Evolutionary conservation across 495 filamentous ascomycete species (phyloP), one percentile per base, ranked within the genome.

Genomic region (Lasiosphaeria hispida): DNA sequence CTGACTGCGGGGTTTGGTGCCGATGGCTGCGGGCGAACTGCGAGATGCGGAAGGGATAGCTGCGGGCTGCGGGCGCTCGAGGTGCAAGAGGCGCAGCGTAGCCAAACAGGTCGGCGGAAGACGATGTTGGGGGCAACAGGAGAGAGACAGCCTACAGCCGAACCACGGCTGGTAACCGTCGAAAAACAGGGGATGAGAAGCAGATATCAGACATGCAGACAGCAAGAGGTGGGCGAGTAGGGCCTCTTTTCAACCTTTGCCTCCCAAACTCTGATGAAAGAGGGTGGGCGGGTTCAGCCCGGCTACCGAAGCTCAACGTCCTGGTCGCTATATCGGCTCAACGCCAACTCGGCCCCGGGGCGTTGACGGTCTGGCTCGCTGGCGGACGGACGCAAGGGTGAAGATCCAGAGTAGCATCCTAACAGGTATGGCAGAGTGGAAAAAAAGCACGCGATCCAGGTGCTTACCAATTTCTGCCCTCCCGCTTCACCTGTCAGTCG

Each of bases 151-250:
- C 39, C 14, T 52, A 37, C 35, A 35, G 18, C 23, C 39, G 40
- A 33, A 18, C 43, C 40, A 40, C 42, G 23, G 52, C 52, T 54
- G 52, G 52, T 40, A 54, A 40, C 52, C 38, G 52, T 54, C 52
- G 43, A 37, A 7, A 34, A 36, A 40, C 52, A 35, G 38, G 40
- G 52, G 34, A 14, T 7, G 45, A 19, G 55, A 51, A 45, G 17
- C 34, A 50, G 47, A 54, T 54, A 57, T 57, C 55, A 57, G 55
- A 57, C 55, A 57, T 57, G 55, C 55, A 57, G 55, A 56, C 42
- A 23, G 10, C n/a, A 18, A 45, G 43, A 45, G 10, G 43, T 11
- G 14, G 11, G 14, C 11, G 48, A 18, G 15, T 30, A 30, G 23
- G 23, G 23, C 23, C 37, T 36, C 9, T 43, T 43, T 40, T 14